Evolutionary conservation across 2,329 filamentous ascomycete species (phyloP).

Genomic region (Fusarium drepaniforme): DNA sequence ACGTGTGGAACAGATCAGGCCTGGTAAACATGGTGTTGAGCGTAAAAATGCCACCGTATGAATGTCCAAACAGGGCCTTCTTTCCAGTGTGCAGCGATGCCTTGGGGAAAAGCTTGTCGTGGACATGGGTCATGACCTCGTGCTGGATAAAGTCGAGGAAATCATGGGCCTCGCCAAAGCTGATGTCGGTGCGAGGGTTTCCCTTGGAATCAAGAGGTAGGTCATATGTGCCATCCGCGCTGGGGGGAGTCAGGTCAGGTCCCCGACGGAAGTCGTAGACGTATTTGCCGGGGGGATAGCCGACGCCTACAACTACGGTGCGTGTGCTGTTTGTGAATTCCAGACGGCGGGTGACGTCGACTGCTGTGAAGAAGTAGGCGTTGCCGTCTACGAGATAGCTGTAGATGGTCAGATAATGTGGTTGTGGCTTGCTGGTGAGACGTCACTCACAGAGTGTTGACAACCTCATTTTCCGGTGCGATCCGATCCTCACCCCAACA

Average conservation of each 20-base stretch:
- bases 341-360: slow-evolving; percentile 45
- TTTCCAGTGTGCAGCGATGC: slow-evolving; percentile 49
- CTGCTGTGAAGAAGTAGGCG: slow-evolving; percentile 50
- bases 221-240: slow-evolving; percentile 38
- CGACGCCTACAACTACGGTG: slow-evolving; percentile 49
- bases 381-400: slow-evolving; percentile 53
- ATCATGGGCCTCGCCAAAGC: slow-evolving; percentile 57
- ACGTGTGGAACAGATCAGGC: slow-evolving; percentile 57
- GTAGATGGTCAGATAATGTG: background rate
- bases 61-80: slow-evolving; percentile 62
- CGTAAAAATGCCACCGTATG: slow-evolving; percentile 61
- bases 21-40: slow-evolving; percentile 58
- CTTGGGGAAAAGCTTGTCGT: slow-evolving; percentile 42
- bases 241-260: slow-evolving; percentile 47
- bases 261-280: slow-evolving; percentile 47
- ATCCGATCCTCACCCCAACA: slow-evolving; percentile 43
- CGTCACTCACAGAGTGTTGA: slow-evolving; percentile 44
- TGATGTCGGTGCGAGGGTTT: slow-evolving; percentile 41
- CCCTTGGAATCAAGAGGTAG: slow-evolving; percentile 40
- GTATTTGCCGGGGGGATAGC: slow-evolving; percentile 46
- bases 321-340: slow-evolving; percentile 43
- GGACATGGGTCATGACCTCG: slow-evolving; percentile 51
- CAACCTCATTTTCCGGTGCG: slow-evolving; percentile 35
- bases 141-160: slow-evolving; percentile 59
- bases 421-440: background rate